Percentiles rank a stretch among this genome's conserved stretches.
Evolutionary conservation across 2,329 filamentous ascomycete genomes (phyloP).

Genomic region (Ophiostoma triangulosporum): DNA sequence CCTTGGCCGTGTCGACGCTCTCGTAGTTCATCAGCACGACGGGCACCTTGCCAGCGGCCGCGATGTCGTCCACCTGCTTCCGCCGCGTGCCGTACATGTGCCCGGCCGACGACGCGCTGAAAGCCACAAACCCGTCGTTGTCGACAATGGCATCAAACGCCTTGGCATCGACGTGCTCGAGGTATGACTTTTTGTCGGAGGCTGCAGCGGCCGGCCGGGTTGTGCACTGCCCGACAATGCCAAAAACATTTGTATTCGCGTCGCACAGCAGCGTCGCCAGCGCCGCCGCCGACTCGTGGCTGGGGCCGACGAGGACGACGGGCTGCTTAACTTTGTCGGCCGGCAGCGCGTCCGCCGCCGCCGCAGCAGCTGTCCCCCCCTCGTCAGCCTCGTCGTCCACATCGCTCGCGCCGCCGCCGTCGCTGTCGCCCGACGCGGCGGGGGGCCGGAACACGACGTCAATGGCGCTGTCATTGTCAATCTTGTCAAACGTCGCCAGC

Average conservation of each 20-base stretch:
- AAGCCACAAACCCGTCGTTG: slow-evolving; percentile 46
- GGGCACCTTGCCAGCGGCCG: slow-evolving; percentile 44
- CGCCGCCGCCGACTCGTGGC: slow-evolving; percentile 47
- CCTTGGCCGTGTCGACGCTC: slow-evolving; percentile 43
- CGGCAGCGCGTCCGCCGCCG: slow-evolving; percentile 23
- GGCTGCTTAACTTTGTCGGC: slow-evolving; percentile 35
- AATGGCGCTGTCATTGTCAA: slow-evolving; percentile 68
- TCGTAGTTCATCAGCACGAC: slow-evolving; percentile 39
- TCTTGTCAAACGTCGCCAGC: slow-evolving; percentile 70
- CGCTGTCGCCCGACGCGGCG: slow-evolving; percentile 33
- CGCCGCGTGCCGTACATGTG: slow-evolving; percentile 43
- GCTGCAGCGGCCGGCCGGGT: slow-evolving; percentile 31
- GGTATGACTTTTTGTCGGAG: neutral
- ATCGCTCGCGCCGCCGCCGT: slow-evolving; percentile 59
- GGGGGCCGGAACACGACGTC: slow-evolving; percentile 37
- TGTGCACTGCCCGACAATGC: slow-evolving; percentile 40
- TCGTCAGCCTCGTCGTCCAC: slow-evolving; percentile 32
- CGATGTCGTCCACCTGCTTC: slow-evolving; percentile 36
- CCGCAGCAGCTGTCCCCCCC: neutral
- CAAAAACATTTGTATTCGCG: slow-evolving; percentile 52
- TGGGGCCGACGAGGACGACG: slow-evolving; percentile 56
- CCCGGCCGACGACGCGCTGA: slow-evolving; percentile 33
- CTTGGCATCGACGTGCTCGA: slow-evolving; percentile 40
- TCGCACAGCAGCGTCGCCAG: slow-evolving; percentile 50
- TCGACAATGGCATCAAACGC: slow-evolving; percentile 46